Conservation (phyloP, 2,329 filamentous ascomycete species). For the Juglanconis oblonga region DNA sequence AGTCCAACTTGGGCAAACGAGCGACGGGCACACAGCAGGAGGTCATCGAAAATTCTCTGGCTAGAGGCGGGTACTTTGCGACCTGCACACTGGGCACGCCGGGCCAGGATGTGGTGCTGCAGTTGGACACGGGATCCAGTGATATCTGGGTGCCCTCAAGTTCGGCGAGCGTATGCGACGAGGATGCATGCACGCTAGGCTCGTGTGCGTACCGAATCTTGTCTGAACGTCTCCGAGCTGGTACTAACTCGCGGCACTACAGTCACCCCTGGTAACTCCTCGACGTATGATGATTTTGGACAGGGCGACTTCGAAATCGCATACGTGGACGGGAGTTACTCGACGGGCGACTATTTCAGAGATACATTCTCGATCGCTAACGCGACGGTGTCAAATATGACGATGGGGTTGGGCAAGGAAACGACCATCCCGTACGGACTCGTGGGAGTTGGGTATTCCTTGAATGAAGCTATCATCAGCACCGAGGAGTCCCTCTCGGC, state of each 20-base stretch:
- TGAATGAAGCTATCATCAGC: constrained; percentile 48
- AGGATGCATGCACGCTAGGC: constrained; percentile 39
- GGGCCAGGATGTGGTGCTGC: constrained; percentile 52
- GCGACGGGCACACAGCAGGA: constrained; percentile 37
- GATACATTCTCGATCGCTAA: constrained; percentile 56
- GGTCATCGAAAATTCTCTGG: constrained; percentile 41
- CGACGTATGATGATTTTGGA: constrained; percentile 42
- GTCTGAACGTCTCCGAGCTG: constrained; percentile 18
- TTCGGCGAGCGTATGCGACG: constrained; percentile 36
- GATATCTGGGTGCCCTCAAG: constrained; percentile 58
- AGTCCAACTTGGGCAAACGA: constrained; percentile 34
- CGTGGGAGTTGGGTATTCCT: constrained; percentile 58
- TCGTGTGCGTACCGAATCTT: constrained; percentile 40
- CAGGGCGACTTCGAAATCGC: constrained; percentile 51
- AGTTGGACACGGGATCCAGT: constrained; percentile 64
- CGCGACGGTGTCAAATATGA: constrained; percentile 49
- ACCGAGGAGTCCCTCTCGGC: constrained; percentile 24
- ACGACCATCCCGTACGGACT: constrained; percentile 57
- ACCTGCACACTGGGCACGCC: constrained; percentile 57
- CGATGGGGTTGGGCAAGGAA: constrained; percentile 55
- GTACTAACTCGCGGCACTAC: not conserved
- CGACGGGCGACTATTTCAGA: constrained; percentile 56
- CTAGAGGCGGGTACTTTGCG: constrained; percentile 53
- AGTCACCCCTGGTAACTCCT: constrained; percentile 47
- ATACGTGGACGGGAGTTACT: constrained; percentile 59